Evolutionary conservation across 2,329 filamentous ascomycete species (phyloP).

Genomic region (Fusarium subtropicale): DNA sequence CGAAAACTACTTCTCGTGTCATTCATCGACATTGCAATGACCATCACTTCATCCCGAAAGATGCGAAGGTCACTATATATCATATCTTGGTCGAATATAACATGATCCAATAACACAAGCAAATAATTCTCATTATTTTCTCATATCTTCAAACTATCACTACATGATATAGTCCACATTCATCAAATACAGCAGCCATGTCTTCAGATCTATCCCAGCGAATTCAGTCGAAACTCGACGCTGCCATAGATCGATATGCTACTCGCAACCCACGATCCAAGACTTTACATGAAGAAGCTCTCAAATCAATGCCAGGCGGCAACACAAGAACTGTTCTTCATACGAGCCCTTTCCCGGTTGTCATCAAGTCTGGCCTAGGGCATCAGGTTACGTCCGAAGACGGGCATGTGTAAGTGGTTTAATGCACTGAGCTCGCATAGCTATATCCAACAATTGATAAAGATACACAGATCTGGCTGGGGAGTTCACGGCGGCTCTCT

Average conservation of each 20-base stretch:
- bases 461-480: constrained; percentile 70
- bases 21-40: neutral
- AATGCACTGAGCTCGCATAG: fast-evolving
- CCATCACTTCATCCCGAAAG: constrained; percentile 13
- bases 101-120: neutral
- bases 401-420: constrained; percentile 49
- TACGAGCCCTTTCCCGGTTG: constrained; percentile 58
- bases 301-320: constrained; percentile 56
- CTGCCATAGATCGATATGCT: constrained; percentile 51
- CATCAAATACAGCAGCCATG: constrained; percentile 18
- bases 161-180: neutral
- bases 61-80: constrained; percentile 13
- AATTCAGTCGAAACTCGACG: constrained; percentile 48
- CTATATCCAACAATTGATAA: neutral
- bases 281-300: constrained; percentile 53
- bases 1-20: constrained; percentile 9
- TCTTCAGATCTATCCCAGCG: constrained; percentile 31
- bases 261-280: constrained; percentile 55
- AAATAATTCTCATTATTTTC: neutral
- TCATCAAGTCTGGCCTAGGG: constrained; percentile 53
- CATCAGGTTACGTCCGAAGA: constrained; percentile 57
- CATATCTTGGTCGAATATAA: neutral
- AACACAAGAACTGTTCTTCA: constrained; percentile 60
- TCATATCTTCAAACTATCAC: neutral
- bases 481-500: constrained; percentile 74